Conservation (phyloP, 2,329 filamentous ascomycete species). For the Trichoderma aggressivum region DNA sequence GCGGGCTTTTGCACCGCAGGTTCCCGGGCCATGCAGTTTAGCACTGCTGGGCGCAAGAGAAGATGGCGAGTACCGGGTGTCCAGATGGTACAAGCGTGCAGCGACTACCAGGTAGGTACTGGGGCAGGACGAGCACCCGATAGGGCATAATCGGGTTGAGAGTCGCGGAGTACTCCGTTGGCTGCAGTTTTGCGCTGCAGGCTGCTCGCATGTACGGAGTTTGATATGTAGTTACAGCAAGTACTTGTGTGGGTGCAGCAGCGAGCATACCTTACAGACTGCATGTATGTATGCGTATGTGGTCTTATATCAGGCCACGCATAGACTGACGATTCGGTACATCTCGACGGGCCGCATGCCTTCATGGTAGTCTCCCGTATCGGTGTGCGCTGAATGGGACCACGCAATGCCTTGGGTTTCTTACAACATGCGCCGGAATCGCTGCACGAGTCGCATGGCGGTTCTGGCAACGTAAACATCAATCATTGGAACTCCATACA, state of each 20-base stretch:
- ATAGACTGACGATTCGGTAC: neutral
- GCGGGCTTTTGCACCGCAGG: slow-evolving; percentile 3
- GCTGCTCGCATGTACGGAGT: neutral
- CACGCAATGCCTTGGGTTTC: slow-evolving; percentile 6
- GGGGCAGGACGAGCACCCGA: neutral
- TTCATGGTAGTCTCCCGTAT: neutral
- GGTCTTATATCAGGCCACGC: slow-evolving; percentile 10
- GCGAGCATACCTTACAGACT: too few relatives aligned
- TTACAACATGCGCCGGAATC: neutral
- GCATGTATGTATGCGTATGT: neutral
- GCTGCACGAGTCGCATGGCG: neutral
- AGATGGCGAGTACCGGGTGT: neutral
- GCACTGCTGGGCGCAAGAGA: neutral
- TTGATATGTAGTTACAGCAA: neutral
- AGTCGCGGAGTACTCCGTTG: neutral
- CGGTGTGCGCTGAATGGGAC: slow-evolving; percentile 23
- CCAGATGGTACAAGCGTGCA: neutral
- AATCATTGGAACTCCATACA: neutral
- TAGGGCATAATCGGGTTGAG: neutral
- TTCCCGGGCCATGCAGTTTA: slow-evolving; percentile 7
- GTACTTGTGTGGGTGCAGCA: neutral
- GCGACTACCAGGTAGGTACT: too few relatives aligned
- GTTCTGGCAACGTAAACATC: neutral
- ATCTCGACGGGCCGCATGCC: neutral
- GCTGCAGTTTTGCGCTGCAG: neutral